A percentile compares a stretch with the other conserved stretches of the same genome.
These are phyloP conservation scores for Monosporascus cannonballus DNA, from an alignment of 2,329 filamentous ascomycete genomes.

Conservation along the genomic window DNA sequence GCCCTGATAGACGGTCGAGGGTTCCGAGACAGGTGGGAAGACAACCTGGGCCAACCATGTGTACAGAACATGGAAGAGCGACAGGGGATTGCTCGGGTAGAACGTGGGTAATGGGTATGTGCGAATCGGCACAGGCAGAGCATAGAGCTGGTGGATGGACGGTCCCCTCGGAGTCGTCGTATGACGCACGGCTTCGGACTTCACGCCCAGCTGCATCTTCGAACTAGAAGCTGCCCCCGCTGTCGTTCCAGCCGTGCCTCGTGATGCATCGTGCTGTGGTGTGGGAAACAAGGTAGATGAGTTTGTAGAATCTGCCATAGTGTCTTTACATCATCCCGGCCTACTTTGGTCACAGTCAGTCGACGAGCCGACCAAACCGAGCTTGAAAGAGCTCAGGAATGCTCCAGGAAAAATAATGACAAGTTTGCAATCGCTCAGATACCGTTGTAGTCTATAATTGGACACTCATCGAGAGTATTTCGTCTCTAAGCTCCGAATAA, in stretches of 20 bases:
- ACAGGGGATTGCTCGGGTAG: constrained; percentile 88
- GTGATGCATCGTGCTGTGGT: constrained; percentile 7
- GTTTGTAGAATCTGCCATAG: constrained; percentile 26
- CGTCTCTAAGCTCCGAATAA: constrained; percentile 52
- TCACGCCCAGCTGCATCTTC: constrained; percentile 5
- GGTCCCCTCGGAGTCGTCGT: constrained; percentile 25
- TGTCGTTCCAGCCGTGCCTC: constrained; percentile 13
- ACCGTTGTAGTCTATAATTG: constrained; percentile 92
- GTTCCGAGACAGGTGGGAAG: constrained; percentile 59
- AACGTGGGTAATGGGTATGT: constrained; percentile 81
- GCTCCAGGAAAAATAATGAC: constrained; percentile 11
- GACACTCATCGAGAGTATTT: constrained; percentile 56
- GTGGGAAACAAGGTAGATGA: constrained; percentile 10
- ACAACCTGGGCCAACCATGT: constrained; percentile 71
- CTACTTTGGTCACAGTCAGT: constrained; percentile 22
- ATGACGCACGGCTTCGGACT: constrained; percentile 4
- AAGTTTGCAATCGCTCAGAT: constrained; percentile 64
- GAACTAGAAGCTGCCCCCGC: constrained; percentile 13
- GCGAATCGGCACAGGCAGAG: constrained; percentile 71
- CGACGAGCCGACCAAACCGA: constrained; percentile 1
- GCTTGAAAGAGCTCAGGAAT: constrained; percentile 1
- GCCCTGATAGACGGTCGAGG: constrained; percentile 59
- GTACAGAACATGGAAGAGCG: constrained; percentile 72
- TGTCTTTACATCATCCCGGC: constrained; percentile 38
- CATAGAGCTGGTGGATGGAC: constrained; percentile 67